A percentile compares a stretch with the other conserved stretches of the same genome.
Conservation (phyloP, 139 green algal genomes). For the Asterochloris erici region DNA sequence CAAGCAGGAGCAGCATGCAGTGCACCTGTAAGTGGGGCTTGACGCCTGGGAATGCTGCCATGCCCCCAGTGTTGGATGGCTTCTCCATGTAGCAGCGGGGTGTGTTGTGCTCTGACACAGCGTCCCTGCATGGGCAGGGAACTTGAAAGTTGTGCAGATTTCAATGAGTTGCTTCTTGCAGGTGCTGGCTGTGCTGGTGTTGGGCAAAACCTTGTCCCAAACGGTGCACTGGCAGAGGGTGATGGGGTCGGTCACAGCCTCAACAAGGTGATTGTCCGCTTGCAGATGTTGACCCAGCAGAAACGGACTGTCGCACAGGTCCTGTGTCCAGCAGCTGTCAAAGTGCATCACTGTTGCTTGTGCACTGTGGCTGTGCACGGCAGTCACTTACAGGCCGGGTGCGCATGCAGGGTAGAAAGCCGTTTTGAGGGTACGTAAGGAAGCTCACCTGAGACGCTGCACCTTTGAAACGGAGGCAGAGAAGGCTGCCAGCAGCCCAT, state of each 20-base stretch:
- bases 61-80: background rate
- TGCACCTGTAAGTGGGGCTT: background rate
- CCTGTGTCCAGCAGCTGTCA: background rate
- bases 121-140: constrained; percentile 40
- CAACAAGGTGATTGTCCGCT: too few relatives aligned
- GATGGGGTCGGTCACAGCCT: too few relatives aligned
- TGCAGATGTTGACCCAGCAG: too few relatives aligned
- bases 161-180: background rate
- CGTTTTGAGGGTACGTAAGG: background rate
- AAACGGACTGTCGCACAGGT: too few relatives aligned
- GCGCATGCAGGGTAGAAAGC: background rate
- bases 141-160: background rate
- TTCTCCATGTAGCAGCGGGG: constrained; percentile 38
- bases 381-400: background rate
- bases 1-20: background rate
- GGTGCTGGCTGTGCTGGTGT: too few relatives aligned
- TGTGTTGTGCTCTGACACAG: constrained; percentile 48
- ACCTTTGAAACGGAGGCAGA: constrained; percentile 72
- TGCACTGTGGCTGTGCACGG: background rate
- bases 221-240: too few relatives aligned
- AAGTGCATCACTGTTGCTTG: background rate
- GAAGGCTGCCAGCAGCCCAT: constrained; percentile 75
- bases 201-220: too few relatives aligned
- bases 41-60: constrained; percentile 33
- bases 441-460: constrained; percentile 32